Base-by-base conservation (phyloP, 2,329 filamentous ascomycete species). In the Neofusicoccum umdonicola region DNA sequence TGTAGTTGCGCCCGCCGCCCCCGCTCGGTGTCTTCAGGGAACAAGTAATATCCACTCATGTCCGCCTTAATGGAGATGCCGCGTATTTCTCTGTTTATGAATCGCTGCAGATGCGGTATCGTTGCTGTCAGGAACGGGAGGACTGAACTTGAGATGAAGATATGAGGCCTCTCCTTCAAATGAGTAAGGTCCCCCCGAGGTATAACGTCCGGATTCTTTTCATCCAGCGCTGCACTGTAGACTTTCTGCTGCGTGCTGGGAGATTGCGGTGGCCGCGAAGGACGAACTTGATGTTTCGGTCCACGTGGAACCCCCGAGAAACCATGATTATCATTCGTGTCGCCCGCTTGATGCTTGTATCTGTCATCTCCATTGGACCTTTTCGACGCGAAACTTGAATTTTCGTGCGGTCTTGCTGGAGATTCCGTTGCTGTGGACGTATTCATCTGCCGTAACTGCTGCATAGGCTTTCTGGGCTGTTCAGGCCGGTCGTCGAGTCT, bases 81-180 rank as follows among this genome's bases (percentile, higher is more conserved):
- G 6, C 1, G n/a, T 4, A 35, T 8, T 15, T 47, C 41, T 50
- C 12, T 41, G 19, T 12, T 9, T 13, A 58, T 5, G 8, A 48
- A n/a, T 17, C 41, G 34, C 6, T 39, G 44, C 9, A 57, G 31
- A 15, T 57, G 44, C 15, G 34, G 34, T 6, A 50, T 44, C 5
- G 17, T 58, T 9, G 13, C 3, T 12, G 31, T 22, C 9, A 31
- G 3, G 19, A 47, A 64, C 17, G 51, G 52, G n/a, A 58, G 22
- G 7, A 58, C 13, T 15, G 27, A 48, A 13, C 51, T 48, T 15
- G 62, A 57, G 11, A 64, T 58, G 62, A 58, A 64, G 31, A 64
- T 64, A 48, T 64, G 44, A 17, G 62, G 51, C 17, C 15, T 22
- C 13, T 35, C 37, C n/a, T 41, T 58, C 2, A 58, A 8, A 7